Evolutionary conservation across 345 rosid genomes (phyloP), one percentile per base, ranked within the genome.

Genomic region (Passiflora organensis): DNA sequence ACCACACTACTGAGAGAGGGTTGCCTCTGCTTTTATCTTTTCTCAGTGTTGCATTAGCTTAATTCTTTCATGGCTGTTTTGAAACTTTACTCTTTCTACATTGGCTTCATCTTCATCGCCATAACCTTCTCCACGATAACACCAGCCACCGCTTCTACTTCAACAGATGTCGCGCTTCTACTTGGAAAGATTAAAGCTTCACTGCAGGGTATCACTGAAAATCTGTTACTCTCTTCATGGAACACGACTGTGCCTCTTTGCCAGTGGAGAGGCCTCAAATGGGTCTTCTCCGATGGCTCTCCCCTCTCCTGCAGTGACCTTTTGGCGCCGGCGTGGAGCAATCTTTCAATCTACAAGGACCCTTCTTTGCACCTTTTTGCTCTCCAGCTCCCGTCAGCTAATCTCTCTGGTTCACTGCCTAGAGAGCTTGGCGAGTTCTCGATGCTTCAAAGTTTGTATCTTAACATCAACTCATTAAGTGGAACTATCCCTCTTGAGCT

Each of bases 261-360:
- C 59, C 96, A 89, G 71, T 93, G 99, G 99, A 76, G 95, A 72
- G 99, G 96, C 18, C 87, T 93, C 58, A 82, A 89, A 73, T 93
- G 99, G 99, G 89, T 82, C 16, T 77, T 77, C 78, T 75, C 84
- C 65, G 49, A 78, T 65, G 95, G 91, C 22, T 60, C 78, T 67
- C 71, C 81, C 34, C 79, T 79, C 56, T 61, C 75, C 28, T 93
- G 99, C 49, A 52, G 34, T 13, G 86, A 82, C 62, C 56, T 80
- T 57, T 78, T 86, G 56, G 74, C 87, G 17, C 84, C 86, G 6
- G 79, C 82, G 44, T 81, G 89, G 96, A 58, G 89, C 13, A 86
- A 80, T 64, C 48, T 60, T 24, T 66, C 99, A 65, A 81, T 93
- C 52, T 77, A 53, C 62, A 81, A 72, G 55, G 87, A 86, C 77